phyloP scores from a whole-genome alignment of 495 filamentous ascomycete species.

The Cudoniella acicularis region DNA sequence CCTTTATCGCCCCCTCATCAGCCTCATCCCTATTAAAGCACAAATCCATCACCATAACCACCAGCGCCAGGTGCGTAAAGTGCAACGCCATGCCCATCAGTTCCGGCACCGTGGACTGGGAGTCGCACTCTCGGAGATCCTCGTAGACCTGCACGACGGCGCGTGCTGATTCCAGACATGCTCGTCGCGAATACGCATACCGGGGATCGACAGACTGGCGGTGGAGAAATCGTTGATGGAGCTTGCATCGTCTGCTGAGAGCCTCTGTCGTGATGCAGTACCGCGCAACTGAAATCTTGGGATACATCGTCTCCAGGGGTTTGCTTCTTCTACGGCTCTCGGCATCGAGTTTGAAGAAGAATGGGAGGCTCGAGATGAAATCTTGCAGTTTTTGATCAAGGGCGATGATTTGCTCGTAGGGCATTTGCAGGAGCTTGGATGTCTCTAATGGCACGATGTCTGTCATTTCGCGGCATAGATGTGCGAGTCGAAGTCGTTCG shows the following conservation, averaged over 20 bases:
- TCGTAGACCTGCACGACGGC: constrained; percentile 41
- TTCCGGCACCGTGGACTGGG: constrained; percentile 11
- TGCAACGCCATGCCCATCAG: constrained; percentile 26
- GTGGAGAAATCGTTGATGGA: constrained; percentile 32
- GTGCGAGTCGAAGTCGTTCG: constrained; percentile 36
- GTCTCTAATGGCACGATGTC: constrained; percentile 33
- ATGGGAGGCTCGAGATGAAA: constrained; percentile 15
- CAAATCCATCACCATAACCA: constrained; percentile 32
- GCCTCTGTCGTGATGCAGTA: constrained; percentile 39
- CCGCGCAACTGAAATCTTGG: constrained; percentile 38
- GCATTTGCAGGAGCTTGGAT: constrained; percentile 28
- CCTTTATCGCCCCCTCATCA: constrained; percentile 19
- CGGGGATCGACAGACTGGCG: constrained; percentile 34
- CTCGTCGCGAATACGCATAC: constrained; percentile 42
- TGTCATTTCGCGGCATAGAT: constrained; percentile 39
- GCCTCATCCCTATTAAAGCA: constrained; percentile 20
- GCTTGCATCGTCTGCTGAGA: constrained; percentile 38
- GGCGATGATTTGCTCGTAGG: constrained; percentile 36
- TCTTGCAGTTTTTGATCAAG: constrained; percentile 36
- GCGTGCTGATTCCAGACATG: constrained; percentile 42
- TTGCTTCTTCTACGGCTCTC: constrained; percentile 31
- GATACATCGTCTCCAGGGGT: constrained; percentile 33
- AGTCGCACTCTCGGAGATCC: constrained; percentile 19
- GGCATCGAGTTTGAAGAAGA: constrained; percentile 35
- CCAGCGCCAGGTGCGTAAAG: constrained; percentile 28